These are phyloP conservation scores for Saccharomycodes ludwigii DNA, from an alignment of 805 yeast species.

Conservation along the genomic window DNA sequence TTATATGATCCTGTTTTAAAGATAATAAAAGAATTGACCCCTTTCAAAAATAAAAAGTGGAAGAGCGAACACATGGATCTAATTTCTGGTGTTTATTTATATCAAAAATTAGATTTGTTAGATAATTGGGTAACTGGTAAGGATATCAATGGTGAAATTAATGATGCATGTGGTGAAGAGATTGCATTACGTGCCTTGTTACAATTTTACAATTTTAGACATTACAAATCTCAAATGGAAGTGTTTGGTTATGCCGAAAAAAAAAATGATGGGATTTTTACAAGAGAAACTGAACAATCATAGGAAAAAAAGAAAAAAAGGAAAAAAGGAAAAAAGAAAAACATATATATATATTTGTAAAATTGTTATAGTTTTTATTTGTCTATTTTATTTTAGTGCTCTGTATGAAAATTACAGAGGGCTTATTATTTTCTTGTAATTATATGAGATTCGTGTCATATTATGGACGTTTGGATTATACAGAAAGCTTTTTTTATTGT, in stretches of 20 bases:
- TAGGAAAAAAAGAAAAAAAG: too few species aligned
- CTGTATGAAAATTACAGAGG: too few species aligned
- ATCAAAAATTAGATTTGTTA: conserved; percentile 54
- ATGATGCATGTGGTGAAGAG: conserved; percentile 75
- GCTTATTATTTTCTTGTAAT: too few species aligned
- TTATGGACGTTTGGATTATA: too few species aligned
- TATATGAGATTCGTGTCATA: too few species aligned
- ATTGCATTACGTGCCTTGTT: conserved; percentile 67
- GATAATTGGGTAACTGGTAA: conserved; percentile 86
- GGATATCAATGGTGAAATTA: conserved; percentile 63
- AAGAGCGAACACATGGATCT: conserved; percentile 85
- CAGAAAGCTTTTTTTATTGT: too few species aligned
- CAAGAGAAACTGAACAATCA: conserved; percentile 28
- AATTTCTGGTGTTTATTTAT: conserved; percentile 73
- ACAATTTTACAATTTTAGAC: conserved; percentile 60
- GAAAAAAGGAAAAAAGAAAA: too few species aligned
- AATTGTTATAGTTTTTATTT: too few species aligned
- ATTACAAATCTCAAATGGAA: conserved; percentile 40
- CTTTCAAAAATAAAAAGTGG: conserved; percentile 93
- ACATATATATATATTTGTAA: too few species aligned
- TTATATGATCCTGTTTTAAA: conserved; percentile 61
- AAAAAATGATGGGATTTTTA: conserved; percentile 29
- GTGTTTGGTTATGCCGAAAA: conserved; percentile 41
- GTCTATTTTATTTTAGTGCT: too few species aligned
- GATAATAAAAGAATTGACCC: conserved; percentile 66